Evolutionary conservation across 345 rosid species (phyloP).

Genomic region (Eucalyptus virginea): DNA sequence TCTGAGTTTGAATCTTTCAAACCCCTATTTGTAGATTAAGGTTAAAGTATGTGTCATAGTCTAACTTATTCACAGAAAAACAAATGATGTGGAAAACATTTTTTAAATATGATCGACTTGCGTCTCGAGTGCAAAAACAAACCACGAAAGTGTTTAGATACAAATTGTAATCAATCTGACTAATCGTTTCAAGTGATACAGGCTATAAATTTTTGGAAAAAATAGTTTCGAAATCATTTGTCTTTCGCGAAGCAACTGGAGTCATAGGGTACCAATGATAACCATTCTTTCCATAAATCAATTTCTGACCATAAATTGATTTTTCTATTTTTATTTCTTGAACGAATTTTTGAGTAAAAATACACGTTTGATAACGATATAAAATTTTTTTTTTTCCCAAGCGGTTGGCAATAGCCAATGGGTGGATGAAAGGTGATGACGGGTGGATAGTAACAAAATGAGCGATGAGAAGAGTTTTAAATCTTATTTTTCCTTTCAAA

Average conservation of each 20-base stretch:
- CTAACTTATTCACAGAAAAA: no score
- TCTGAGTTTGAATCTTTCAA: accelerated
- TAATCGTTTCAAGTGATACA: no score
- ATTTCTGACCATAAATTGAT: accelerated
- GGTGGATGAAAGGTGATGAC: no score
- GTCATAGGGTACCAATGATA: neutral
- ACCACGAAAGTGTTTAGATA: neutral
- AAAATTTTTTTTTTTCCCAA: no score
- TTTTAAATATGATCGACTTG: accelerated
- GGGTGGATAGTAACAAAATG: no score
- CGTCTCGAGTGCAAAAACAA: accelerated
- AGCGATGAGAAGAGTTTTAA: no score
- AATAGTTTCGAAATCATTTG: no score
- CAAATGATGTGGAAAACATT: neutral
- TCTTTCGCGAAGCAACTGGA: neutral
- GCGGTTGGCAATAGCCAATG: no score
- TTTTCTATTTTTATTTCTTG: no score
- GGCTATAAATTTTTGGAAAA: no score
- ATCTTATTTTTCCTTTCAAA: no score
- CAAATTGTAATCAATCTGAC: accelerated
- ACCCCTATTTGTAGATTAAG: neutral
- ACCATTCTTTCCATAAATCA: no score
- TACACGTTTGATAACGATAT: accelerated
- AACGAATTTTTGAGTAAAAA: accelerated
- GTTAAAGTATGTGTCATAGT: accelerated